Evolutionary conservation across 2,329 filamentous ascomycete species (phyloP).

Genomic region (Neofusicoccum parvum): DNA sequence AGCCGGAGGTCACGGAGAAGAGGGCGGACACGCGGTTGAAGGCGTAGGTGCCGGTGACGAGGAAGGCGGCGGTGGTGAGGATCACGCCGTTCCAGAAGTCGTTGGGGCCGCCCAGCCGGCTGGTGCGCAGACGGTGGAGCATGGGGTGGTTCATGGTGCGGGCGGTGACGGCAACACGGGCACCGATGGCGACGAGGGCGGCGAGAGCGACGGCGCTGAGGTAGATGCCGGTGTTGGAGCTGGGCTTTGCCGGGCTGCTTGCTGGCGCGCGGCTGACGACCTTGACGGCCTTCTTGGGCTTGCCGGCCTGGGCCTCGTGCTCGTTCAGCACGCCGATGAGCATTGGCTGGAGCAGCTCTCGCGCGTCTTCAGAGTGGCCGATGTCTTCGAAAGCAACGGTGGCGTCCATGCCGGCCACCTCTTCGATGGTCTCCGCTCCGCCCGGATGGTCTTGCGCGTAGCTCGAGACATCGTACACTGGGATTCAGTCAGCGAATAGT

Average conservation of each 20-base stretch:
- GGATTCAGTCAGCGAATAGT: background rate
- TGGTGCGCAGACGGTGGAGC: background rate
- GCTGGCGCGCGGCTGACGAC: conserved; percentile 13
- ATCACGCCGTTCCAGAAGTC: conserved; percentile 36
- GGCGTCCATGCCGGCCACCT: conserved; percentile 46
- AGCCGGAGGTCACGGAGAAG: conserved; percentile 23
- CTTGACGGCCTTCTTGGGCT: conserved; percentile 24
- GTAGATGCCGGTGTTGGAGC: background rate
- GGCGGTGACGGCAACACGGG: background rate
- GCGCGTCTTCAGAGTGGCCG: conserved; percentile 50
- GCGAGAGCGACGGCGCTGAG: background rate
- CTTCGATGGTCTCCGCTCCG: conserved; percentile 43
- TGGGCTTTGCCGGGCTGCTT: background rate
- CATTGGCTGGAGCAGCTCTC: conserved; percentile 43
- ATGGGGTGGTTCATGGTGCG: background rate
- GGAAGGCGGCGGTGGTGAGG: conserved; percentile 31
- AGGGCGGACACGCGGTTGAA: conserved; percentile 24
- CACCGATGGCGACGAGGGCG: background rate
- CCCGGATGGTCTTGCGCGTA: conserved; percentile 62
- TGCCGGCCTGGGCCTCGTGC: conserved; percentile 20
- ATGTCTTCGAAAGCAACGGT: conserved; percentile 48
- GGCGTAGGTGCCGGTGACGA: conserved; percentile 22
- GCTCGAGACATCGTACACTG: conserved; percentile 61
- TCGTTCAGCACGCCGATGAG: conserved; percentile 38
- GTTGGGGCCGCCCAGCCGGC: background rate